These are phyloP conservation scores for Scutellaria galericulata DNA, from an alignment of 257 asterid genomes.

Conservation along the genomic window DNA sequence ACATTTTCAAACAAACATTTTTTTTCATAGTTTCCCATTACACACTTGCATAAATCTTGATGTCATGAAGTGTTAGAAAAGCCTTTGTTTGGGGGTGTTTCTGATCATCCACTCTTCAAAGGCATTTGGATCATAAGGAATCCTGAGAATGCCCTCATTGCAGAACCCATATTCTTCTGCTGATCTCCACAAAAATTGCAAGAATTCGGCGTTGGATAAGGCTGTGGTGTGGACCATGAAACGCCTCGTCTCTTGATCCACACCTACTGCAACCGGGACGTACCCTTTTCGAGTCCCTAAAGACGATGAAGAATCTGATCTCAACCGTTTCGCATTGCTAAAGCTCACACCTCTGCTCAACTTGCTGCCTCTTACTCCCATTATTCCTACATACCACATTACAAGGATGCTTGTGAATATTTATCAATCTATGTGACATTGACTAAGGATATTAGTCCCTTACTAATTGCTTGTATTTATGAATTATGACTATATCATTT, in stretches of 20 bases:
- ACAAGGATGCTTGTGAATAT: too few relatives aligned
- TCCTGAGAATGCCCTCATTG: slow-evolving; percentile 59
- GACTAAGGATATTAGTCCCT: too few relatives aligned
- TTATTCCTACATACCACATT: slow-evolving; percentile 4
- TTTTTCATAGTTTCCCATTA: too few relatives aligned
- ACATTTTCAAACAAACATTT: too few relatives aligned
- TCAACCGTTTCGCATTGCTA: slow-evolving; percentile 5
- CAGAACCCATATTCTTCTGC: slow-evolving; percentile 72
- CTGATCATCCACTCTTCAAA: slow-evolving; percentile 53
- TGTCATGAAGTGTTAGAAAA: slow-evolving; percentile 1
- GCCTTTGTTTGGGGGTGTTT: slow-evolving; percentile 37
- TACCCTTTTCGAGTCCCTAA: slow-evolving; percentile 53
- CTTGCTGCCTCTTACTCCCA: slow-evolving; percentile 56
- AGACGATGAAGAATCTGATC: slow-evolving; percentile 1
- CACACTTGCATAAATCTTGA: too few relatives aligned
- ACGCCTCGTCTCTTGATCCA: slow-evolving; percentile 44
- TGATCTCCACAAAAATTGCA: slow-evolving; percentile 53
- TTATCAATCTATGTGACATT: too few relatives aligned
- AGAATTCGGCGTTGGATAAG: slow-evolving; percentile 53
- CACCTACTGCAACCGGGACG: slow-evolving; percentile 64
- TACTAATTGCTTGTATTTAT: too few relatives aligned
- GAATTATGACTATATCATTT: too few relatives aligned
- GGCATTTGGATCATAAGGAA: slow-evolving; percentile 55
- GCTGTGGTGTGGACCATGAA: slow-evolving; percentile 61
- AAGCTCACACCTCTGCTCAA: slow-evolving; percentile 41